Evolutionary conservation across 345 rosid species (phyloP), one percentile per base, ranked within the genome.

Genomic region (Crucihimalaya himalaica): DNA sequence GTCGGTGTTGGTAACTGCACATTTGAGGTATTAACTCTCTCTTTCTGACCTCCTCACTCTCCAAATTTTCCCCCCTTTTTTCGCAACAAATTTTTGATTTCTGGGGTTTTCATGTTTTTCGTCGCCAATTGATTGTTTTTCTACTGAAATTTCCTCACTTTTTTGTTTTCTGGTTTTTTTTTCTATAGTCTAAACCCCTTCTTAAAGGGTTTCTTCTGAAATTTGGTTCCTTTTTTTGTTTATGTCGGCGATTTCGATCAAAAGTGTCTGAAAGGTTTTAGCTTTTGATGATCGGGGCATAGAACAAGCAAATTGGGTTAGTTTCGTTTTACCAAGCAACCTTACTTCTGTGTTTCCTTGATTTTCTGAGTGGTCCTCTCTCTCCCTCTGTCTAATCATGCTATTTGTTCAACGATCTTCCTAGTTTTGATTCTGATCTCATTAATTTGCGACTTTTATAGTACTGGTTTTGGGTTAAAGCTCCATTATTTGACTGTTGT

Each of bases 1-100:
- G 68, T 71, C 48, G 66, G 61, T 65, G 54, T 77, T 65, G 80
- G 80, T 71, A 77, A 77, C 76, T 71, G 80, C 76, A 65, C 75
- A 70, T 76, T 77, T 65, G 27, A 52, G 77, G 72, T 77, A 66
- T 77, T 31, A 48, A 71, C 62, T 70, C 62, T 63, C 46, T 40
- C 46, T 40, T 16, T 40, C 6, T 13, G 14, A 68, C 60, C 59
- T 75, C 29, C 8, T 63, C 59, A 53, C 64, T 75, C 21, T 59
- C 56, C 31, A 50, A 2, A 47, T 47, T 56, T 14, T 8, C 39
- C 68, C 35, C 23, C 25, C 2, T 68, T 66, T 66, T 31, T 5
- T 2, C 57, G 50, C 63, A 40, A 60, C 61, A 48, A 20, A 6
- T 39, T 51, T 14, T 34, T 53, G 48, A 63, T 47, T 35, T 48